These are phyloP conservation scores for Olyra latifolia DNA, from an alignment of 176 grass and related monocot genomes.

Conservation along the genomic window DNA sequence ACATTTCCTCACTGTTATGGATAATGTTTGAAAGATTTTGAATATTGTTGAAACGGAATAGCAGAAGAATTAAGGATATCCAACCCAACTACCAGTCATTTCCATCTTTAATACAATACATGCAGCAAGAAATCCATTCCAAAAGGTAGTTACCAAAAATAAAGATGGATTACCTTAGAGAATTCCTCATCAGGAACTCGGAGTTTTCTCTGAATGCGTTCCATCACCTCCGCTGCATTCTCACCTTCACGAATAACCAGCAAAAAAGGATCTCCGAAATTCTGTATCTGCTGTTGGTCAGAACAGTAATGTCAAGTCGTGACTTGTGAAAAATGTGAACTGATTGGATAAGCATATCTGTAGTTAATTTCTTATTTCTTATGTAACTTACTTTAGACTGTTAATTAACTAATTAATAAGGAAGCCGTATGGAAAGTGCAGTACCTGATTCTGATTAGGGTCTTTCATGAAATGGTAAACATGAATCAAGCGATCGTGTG, in stretches of 20 bases:
- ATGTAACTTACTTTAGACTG: constrained; percentile 7
- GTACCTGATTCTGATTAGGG: constrained; percentile 77
- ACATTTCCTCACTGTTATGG: not conserved
- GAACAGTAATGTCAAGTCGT: constrained; percentile 27
- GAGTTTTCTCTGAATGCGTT: constrained; percentile 68
- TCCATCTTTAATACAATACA: not conserved
- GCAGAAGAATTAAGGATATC: not conserved
- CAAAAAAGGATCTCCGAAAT: constrained; percentile 85
- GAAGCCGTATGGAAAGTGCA: constrained; percentile 8
- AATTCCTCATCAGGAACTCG: constrained; percentile 67
- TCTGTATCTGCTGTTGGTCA: constrained; percentile 60
- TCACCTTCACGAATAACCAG: constrained; percentile 75
- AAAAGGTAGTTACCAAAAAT: constrained; percentile 10
- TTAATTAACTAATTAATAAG: constrained; percentile 13
- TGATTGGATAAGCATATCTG: not conserved
- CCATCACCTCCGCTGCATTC: constrained; percentile 60
- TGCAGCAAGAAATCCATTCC: constrained; percentile 10
- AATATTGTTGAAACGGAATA: not conserved
- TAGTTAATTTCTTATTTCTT: not conserved
- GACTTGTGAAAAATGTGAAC: too few relatives aligned
- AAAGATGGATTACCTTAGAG: constrained; percentile 58
- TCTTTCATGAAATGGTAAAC: constrained; percentile 94
- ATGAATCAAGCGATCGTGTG: constrained; percentile 78
- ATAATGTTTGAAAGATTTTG: not conserved
- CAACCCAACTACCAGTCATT: not conserved